A percentile compares a stretch with the other conserved stretches of the same genome.
Conservation (phyloP, 305 asterid species). For the Fraxinus xanthoxyloides region DNA sequence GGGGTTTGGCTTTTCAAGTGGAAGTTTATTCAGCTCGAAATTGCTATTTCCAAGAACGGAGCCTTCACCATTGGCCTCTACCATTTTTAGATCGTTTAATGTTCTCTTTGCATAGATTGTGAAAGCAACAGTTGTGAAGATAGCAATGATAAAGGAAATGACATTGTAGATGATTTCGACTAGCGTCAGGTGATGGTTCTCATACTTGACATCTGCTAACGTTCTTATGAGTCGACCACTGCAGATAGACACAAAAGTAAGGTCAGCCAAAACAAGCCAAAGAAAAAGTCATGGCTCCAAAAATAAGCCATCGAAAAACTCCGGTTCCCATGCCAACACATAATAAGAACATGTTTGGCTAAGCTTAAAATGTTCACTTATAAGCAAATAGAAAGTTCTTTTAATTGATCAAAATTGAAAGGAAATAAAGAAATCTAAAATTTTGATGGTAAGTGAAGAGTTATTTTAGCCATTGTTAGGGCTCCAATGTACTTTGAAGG, state of each 20-base stretch:
- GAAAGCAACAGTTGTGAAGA: slow-evolving; percentile 48
- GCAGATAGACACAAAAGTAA: slow-evolving; percentile 21
- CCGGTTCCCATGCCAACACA: not conserved
- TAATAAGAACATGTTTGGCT: not conserved
- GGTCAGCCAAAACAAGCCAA: not conserved
- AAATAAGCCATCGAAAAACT: not conserved
- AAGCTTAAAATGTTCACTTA: not conserved
- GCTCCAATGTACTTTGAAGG: too few species aligned
- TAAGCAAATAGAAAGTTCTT: not conserved
- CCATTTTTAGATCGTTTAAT: slow-evolving; percentile 45
- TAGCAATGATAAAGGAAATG: slow-evolving; percentile 52
- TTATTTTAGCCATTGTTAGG: not conserved
- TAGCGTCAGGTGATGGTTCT: slow-evolving; percentile 51
- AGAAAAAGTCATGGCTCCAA: not conserved
- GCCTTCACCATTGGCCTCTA: slow-evolving; percentile 28
- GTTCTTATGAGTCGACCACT: slow-evolving; percentile 77
- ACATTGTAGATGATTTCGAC: slow-evolving; percentile 63
- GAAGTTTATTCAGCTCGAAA: slow-evolving; percentile 40
- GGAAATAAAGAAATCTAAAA: not conserved
- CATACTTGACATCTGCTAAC: slow-evolving; percentile 59
- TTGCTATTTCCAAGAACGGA: slow-evolving; percentile 12
- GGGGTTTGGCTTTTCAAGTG: slow-evolving; percentile 35
- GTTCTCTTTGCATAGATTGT: slow-evolving; percentile 64
- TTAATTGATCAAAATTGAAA: not conserved
- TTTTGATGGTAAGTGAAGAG: not conserved